Evolutionary conservation across 2,329 filamentous ascomycete species (phyloP), one percentile per base, ranked within the genome.

Genomic region (Clarireedia monteithiana): DNA sequence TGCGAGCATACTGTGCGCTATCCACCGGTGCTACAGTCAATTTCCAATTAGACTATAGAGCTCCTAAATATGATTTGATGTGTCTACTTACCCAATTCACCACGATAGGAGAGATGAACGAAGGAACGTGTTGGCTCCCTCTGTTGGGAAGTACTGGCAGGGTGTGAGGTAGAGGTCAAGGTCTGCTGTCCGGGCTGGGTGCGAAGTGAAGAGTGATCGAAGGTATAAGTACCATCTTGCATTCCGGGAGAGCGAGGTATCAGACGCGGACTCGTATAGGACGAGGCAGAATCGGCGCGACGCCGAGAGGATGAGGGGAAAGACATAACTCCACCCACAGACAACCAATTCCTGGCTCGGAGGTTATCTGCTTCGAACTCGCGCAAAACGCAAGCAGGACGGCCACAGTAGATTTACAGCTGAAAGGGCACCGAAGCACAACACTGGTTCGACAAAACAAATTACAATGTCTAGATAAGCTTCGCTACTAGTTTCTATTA

Each of bases 101-200:
- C 81, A 60, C 83, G 79, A 39, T 81, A 76, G 40, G 83, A 81
- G 53, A 83, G 80, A 62, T 88, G 84, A 54, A 88, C 83, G 62
- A 88, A 89, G 2, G 85, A 89, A 55, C 86, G 78, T 49, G 86
- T 84, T 4, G 86, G 86, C 59, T 87, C 85, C 68, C 81, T 77
- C 66, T 84, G 76, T 58, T 62, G 58, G 40, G 62, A 62, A 27
- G 63, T 57, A 42, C 50, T 58, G 17, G 59, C 42, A n/a, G 61
- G 50, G 47, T 59, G 60, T 12, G 60, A 53, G 24, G 56, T 48
- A 30, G 55, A 56, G 24, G 56, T 48, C 38, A 53, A 56, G 30
- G 36, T 51, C n/a, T 60, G 57, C 12, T 56, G 36, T 12, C 61
- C 58, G 20, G 52, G 50, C 34, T 60, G 56, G 4, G 56, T 62